Base-by-base conservation (phyloP, 352 stramenopile genomes). In the Phytopythium ostracodes region DNA sequence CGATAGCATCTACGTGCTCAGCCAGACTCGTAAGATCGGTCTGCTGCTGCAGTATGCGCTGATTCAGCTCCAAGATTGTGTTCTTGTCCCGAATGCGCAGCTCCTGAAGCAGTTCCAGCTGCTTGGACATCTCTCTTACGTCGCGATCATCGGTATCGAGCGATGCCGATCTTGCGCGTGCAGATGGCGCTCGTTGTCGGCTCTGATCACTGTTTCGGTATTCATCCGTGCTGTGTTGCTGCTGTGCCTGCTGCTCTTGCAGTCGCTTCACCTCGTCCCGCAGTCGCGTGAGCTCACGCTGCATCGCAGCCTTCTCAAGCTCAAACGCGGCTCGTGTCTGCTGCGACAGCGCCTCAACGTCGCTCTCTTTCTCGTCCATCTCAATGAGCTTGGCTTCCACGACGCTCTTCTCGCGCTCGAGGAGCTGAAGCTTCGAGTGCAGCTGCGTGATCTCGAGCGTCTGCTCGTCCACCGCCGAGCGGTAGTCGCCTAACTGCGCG, bases 381-480 rank as follows among this genome's bases (percentile, higher is more conserved):
- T 91, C 83, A n/a, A 91, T 74, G 8, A 94, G 60, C 43, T 89
- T 87, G 10, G 67, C 68, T 63, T 89, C 83, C 17, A 91, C 55
- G 24, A 31, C 38, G 18, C 76, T 20, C 49, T 91, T 92, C 53
- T 89, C 77, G 11, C 61, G 62, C 53, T 90, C 76, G 3, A 88
- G 50, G 36, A 81, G 68, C n/a, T 83, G 68, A 15, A 81, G 66
- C 38, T 82, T 80, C 4, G 65, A 56, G 63, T 88, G 81, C 25
- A 87, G 58, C 52, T 88, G 78, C 35, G 71, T 71, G 56, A 88
- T 88, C 67, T 90, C 81, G 47, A 88, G 53, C 25, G 76, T 88
- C 56, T 86, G 77, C 60, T 91, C 81, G 56, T 91, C 77, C 17
- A 91, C 66, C 1, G 75, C 77, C 7, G 79, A 71, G 9, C 76